Evolutionary conservation across 352 stramenopile species (phyloP).

Genomic region (Globisporangium nunn): DNA sequence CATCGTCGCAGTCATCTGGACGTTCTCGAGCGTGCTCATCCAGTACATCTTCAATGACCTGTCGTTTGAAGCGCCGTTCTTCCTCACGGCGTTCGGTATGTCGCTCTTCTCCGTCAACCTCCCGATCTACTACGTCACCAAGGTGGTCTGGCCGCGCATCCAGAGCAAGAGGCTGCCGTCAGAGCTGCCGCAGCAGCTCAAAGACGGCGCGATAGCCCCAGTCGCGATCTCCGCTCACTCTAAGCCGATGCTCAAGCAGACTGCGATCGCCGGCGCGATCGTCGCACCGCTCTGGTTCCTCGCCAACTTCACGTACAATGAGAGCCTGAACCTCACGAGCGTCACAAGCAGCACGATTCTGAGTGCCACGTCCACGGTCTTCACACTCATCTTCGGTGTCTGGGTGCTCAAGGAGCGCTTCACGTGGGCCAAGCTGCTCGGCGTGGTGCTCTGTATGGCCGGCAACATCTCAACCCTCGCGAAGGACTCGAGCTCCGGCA

Average conservation of each 20-base stretch:
- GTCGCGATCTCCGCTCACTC: conserved; percentile 7
- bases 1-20: conserved; percentile 77
- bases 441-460: conserved; percentile 84
- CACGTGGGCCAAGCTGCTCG: conserved; percentile 75
- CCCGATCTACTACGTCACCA: conserved; percentile 62
- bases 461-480: conserved; percentile 87
- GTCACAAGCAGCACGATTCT: conserved; percentile 95
- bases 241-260: conserved; percentile 19
- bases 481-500: conserved; percentile 50
- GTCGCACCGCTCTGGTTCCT: conserved; percentile 94
- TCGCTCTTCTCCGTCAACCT: conserved; percentile 83
- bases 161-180: conserved; percentile 18
- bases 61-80: conserved; percentile 82
- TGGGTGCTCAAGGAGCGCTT: conserved; percentile 79
- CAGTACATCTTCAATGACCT: conserved; percentile 88
- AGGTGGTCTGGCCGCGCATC: conserved; percentile 33
- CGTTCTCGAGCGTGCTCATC: conserved; percentile 78
- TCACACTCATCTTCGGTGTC: conserved; percentile 90
- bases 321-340: conserved; percentile 87
- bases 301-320: conserved; percentile 94
- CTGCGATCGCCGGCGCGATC: conserved; percentile 33
- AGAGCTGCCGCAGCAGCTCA: conserved; percentile 23
- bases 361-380: conserved; percentile 90
- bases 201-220: conserved; percentile 18
- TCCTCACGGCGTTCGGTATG: conserved; percentile 86